Evolutionary conservation across 805 yeast species (phyloP).

Genomic region (Zygotorulaspora sp.): DNA sequence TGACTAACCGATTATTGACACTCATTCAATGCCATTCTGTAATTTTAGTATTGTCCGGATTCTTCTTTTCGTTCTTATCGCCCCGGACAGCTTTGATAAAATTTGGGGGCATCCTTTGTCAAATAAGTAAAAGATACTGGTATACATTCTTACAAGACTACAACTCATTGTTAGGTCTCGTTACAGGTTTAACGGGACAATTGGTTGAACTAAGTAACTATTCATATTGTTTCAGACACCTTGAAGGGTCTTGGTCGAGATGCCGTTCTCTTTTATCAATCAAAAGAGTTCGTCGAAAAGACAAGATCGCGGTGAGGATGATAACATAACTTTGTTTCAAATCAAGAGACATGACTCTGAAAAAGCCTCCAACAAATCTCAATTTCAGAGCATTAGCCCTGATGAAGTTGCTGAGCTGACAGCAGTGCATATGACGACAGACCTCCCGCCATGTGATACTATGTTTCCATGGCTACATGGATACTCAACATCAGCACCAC

Average conservation of each 20-base stretch:
- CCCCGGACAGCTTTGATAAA: background rate
- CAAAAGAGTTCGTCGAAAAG: constrained; percentile 13
- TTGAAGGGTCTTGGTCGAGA: constrained; percentile 2
- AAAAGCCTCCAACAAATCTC: constrained; percentile 2
- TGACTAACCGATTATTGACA: no score
- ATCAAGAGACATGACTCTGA: constrained; percentile 13
- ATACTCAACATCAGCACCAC: constrained; percentile 50
- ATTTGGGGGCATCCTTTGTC: background rate
- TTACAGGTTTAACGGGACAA: background rate
- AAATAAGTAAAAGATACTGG: no score
- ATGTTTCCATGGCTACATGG: constrained; percentile 95
- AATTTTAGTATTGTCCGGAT: no score
- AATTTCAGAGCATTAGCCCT: constrained; percentile 8
- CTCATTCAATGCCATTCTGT: no score
- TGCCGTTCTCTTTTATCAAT: constrained; percentile 7
- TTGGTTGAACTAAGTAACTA: background rate
- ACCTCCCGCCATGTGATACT: constrained; percentile 56
- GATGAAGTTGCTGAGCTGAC: constrained; percentile 12
- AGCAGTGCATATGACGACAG: constrained; percentile 15
- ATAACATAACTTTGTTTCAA: constrained; percentile 4
- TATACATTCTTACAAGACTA: no score
- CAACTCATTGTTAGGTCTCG: no score
- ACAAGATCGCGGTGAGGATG: constrained; percentile 12
- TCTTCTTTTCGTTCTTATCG: background rate
- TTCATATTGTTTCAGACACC: background rate